Evolutionary conservation across 768 basidiomycete species (phyloP), one percentile per base, ranked within the genome.

Genomic region (Omphalotus guepiniiformis): DNA sequence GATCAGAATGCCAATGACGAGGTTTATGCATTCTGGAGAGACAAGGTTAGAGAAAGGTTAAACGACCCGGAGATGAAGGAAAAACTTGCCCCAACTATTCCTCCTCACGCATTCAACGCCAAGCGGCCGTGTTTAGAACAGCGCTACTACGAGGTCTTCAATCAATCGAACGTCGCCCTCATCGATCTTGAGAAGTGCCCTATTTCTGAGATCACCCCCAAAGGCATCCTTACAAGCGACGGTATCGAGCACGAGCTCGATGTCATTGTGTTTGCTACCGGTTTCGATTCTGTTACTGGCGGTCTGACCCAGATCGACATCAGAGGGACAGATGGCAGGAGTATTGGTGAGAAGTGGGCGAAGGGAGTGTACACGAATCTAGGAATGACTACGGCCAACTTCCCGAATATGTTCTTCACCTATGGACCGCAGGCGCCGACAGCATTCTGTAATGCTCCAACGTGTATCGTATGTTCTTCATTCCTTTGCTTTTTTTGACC

Each of bases 251-350:
- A 57, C 34, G 54, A 55, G 34, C 45, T 61, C 6, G 60, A 61
- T 39, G 49, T 56, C 7, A 42, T 61, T 6, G 55, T 53, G 2
- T 37, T 61, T 1, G 59, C 61, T 18, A 59, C 58, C 0, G 60
- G 61, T 23, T 61, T 61, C 41, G 60, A 63, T 34, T 53, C 53
- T 1, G 44, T 63, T n/a, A 58, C 60, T 1, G 60, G 58, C 6
- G 49, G 55, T 3, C 53, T 63, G 13, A 29, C 55, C 5, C 52
- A 53, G 13, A 61, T 61, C 27, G 55, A 60, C 29, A 58, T 63
- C 18, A 41, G 47, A 21, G 55, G 58, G 2, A 49, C 38, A 15
- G 47, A 63, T 41, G 60, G 58, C 1, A 35, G 32, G 1, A 28
- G 42, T 13, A 49, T 61, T 22, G 21, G 48, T 7, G 60, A 63